Conservation (phyloP, 2,329 filamentous ascomycete genomes). For the Ascochyta lentis region DNA sequence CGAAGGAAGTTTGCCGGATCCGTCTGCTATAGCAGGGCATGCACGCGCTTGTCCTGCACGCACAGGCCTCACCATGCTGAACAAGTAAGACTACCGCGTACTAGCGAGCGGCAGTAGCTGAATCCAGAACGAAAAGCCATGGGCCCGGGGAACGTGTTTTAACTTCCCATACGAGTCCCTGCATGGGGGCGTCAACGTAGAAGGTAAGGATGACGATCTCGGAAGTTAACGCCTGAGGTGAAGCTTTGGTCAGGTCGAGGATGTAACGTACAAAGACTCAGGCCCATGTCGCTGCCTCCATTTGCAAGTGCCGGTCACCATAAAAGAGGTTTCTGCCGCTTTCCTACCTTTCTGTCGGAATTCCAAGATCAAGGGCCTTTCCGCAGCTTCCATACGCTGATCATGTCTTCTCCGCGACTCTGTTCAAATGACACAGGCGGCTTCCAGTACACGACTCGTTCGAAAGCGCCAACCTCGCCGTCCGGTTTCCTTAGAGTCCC, state of each 20-base stretch:
- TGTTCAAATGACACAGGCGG: slow-evolving; percentile 27
- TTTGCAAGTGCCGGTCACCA: slow-evolving; percentile 5
- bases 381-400: slow-evolving; percentile 26
- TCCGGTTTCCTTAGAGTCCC: slow-evolving; percentile 9
- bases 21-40: slow-evolving; percentile 3
- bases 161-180: background rate
- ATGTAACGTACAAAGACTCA: slow-evolving; percentile 13
- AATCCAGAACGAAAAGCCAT: slow-evolving; percentile 4
- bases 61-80: slow-evolving; percentile 1
- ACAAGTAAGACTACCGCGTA: slow-evolving; percentile 3
- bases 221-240: background rate
- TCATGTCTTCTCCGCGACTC: slow-evolving; percentile 22
- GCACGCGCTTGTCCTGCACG: background rate
- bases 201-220: slow-evolving; percentile 9
- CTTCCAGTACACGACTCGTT: slow-evolving; percentile 21
- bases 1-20: slow-evolving; percentile 11
- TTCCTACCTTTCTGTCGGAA: background rate
- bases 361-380: background rate
- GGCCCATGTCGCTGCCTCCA: slow-evolving; percentile 1
- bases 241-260: background rate
- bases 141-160: slow-evolving; percentile 5
- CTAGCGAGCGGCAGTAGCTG: slow-evolving; percentile 4
- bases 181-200: slow-evolving; percentile 3
- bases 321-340: background rate
- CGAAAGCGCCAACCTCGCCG: slow-evolving; percentile 15